These are phyloP conservation scores for Auricularia sp. DNA, from an alignment of 768 basidiomycete species.

Conservation along the genomic window DNA sequence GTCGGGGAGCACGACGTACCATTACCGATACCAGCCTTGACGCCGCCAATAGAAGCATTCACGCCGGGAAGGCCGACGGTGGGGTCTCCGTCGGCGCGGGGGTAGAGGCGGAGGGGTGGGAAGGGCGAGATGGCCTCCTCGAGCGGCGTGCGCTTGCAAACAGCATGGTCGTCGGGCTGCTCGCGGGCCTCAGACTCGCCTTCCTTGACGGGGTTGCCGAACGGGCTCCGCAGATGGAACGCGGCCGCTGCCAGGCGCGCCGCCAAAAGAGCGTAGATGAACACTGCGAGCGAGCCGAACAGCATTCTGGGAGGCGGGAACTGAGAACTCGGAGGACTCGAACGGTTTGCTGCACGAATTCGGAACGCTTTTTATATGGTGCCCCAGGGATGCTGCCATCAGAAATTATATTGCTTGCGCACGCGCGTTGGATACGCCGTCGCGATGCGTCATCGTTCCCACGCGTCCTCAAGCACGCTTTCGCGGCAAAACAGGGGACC, in stretches of 20 bases:
- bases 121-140: not conserved
- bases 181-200: not conserved
- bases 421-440: not conserved
- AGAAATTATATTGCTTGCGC: not conserved
- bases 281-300: not conserved
- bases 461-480: not conserved
- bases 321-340: not conserved
- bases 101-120: not conserved
- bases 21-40: not conserved
- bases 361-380: too few relatives aligned
- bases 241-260: not conserved
- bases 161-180: not conserved
- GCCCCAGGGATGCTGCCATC: not conserved
- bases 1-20: not conserved
- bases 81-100: not conserved
- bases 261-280: not conserved
- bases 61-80: not conserved
- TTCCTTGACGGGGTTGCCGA: not conserved
- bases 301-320: not conserved
- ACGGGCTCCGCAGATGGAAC: not conserved
- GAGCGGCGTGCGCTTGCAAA: not conserved
- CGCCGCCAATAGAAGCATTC: not conserved
- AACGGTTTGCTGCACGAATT: too few relatives aligned
- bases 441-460: not conserved
- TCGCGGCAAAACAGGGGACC: too few relatives aligned